Evolutionary conservation across 768 basidiomycete species (phyloP), one percentile per base, ranked within the genome.

Genomic region (Suillus subalutaceus): DNA sequence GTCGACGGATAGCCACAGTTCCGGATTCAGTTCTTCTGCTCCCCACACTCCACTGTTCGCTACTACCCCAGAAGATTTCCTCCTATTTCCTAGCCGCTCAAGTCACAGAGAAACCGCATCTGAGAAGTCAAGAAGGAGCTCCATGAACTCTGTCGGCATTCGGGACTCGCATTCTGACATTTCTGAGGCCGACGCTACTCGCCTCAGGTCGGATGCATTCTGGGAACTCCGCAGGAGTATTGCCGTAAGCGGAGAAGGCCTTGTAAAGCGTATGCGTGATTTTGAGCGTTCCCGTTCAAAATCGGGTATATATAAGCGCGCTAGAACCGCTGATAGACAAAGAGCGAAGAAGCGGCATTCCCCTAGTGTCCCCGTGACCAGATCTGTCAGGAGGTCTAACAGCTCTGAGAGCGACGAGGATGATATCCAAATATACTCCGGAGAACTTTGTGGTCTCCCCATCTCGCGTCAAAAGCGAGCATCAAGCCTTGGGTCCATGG

Each of bases 241-340:
- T 26, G 81, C 81, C 37, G 85, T 90, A 69, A 86, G 80, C 68
- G 89, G 88, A 23, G 90, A 92, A 69, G 86, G 87, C 8, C 82
- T 92, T 58, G 83, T 92, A 15, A 84, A 81, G 64, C 87, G 88
- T 62, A 92, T 92, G 90, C 88, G 88, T 64, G 87, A 90, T 68
- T 89, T 87, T 72, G 90, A 92, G 74, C 77, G 81, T 59, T 80
- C 81, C 32, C 80, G 86, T 64, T 83, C 83, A 44, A 77, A 78
- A 65, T 78, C 79, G 41, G 78, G 74, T 61, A 72, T 77, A 16
- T 76, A 78, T 64, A 75, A 75, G 43, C 81, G 80, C 52, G 75
- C 79, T 63, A 81, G 80, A 61, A 79, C 80, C 26, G 66, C 76
- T 32, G 79, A 81, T 65, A 80, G 76, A 71, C 79, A 82, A 66